These are phyloP conservation scores for Sugiyamaella qingdaonensis DNA, from an alignment of 805 yeast species.

Conservation along the genomic window DNA sequence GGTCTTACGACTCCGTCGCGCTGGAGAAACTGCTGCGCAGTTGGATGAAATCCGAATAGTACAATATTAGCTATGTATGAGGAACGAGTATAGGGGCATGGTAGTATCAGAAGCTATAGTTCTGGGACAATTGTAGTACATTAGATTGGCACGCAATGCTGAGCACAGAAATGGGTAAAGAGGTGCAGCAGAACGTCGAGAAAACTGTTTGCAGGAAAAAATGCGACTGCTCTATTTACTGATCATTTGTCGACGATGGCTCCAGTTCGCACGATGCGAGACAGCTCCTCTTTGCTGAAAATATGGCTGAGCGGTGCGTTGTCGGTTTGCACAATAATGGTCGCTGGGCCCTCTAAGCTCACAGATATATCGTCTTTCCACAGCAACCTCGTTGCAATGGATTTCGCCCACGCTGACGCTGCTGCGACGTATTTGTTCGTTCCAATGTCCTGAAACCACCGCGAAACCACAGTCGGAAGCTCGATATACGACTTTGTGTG, in stretches of 20 bases:
- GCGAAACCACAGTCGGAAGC: conserved; percentile 1
- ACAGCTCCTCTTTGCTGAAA: conserved; percentile 24
- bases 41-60: not conserved
- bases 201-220: no score
- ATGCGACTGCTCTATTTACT: no score
- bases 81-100: not conserved
- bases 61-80: no score
- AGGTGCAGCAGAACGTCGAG: not conserved
- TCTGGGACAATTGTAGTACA: no score
- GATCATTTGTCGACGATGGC: not conserved
- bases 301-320: conserved; percentile 23
- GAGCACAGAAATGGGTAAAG: not conserved
- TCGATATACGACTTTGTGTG: conserved; percentile 7
- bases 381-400: conserved; percentile 19
- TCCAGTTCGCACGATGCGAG: conserved; percentile 13
- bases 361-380: conserved; percentile 28
- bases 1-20: no score
- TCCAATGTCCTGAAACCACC: conserved; percentile 2
- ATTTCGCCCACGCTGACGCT: conserved; percentile 9
- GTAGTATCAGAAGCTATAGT: no score
- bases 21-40: no score
- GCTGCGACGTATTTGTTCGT: conserved; percentile 2
- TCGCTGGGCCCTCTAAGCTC: conserved; percentile 29
- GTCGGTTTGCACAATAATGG: conserved; percentile 29
- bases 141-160: no score